Percentiles rank a stretch among this genome's conserved stretches.
These are phyloP conservation scores for Thelonectria blattea DNA, from an alignment of 2,329 filamentous ascomycete genomes.

Conservation along the genomic window DNA sequence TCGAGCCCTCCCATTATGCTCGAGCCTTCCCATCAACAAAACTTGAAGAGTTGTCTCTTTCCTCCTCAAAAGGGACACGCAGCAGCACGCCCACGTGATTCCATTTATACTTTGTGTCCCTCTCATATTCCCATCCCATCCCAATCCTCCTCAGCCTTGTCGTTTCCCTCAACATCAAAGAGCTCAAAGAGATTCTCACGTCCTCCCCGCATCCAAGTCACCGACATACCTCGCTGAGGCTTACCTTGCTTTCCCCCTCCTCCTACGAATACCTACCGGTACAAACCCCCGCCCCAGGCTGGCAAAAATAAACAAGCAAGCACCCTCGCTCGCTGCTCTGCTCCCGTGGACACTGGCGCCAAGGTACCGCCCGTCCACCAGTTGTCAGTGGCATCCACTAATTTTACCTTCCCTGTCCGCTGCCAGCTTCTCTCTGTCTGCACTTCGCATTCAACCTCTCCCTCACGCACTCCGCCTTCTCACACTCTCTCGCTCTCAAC, in stretches of 20 bases:
- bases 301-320: conserved; percentile 11
- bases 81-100: too few relatives aligned
- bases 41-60: not conserved
- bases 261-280: not conserved
- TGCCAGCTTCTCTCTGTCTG: not conserved
- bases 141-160: not conserved
- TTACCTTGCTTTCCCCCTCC: not conserved
- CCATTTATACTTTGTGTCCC: too few relatives aligned
- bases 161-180: too few relatives aligned
- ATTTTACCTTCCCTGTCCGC: not conserved
- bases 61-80: not conserved
- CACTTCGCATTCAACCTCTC: conserved; percentile 2
- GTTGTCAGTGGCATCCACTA: conserved; percentile 10
- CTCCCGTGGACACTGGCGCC: not conserved
- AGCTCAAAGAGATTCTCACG: too few relatives aligned
- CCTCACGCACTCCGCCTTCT: conserved; percentile 1
- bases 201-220: not conserved
- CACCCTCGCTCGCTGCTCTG: not conserved
- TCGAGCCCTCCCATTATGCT: too few relatives aligned
- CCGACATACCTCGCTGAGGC: not conserved
- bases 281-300: conserved; percentile 8
- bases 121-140: not conserved
- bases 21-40: too few relatives aligned
- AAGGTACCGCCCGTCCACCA: conserved; percentile 2
- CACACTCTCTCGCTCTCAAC: not conserved